Base-by-base conservation (phyloP, 1,284 basidiomycete species). In the Wallemia mellicola region DNA sequence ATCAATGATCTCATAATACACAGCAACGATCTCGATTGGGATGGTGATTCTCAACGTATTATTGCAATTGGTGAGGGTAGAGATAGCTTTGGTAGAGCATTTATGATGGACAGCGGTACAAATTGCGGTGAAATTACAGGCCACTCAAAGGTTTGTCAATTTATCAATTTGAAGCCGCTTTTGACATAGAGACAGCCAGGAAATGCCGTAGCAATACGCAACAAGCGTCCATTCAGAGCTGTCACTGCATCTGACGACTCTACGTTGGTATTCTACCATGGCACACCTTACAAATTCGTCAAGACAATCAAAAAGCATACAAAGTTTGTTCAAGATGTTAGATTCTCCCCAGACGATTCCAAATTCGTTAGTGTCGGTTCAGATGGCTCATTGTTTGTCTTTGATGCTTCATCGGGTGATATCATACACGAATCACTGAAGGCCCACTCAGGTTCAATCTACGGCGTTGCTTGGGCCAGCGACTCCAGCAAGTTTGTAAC, bases 1-100 rank as follows among this genome's bases (percentile, higher is more conserved):
- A n/a, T n/a, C n/a, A n/a, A n/a, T n/a, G n/a, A n/a, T n/a, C n/a
- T n/a, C n/a, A n/a, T 22, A 55, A 55, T 26, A 55, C 25, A 19
- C 24, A 85, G 83, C 66, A 91, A 89, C 65, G 94, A 98, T 71
- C 76, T 98, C 2, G 82, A 82, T 24, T 96, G 91, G 89, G 94
- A 98, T 67, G 84, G 83, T 2, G 94, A 98, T 69, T 86, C 84
- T 67, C 94, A 96, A 71, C 79, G 94, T 17, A 83, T 99, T 64
- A 83, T 96, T 58, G 88, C 83, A 19, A 92, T 89, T n/a, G 94
- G 94, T 58, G 87, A 95, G 63, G 92, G 92, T 48, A 77, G 81
- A 63, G 91, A 91, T 67, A 84, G 84, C 65, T 89, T 86, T 65
- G 87, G 83, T 11, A 80, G 83, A 63, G 85, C 84, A 0, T 88